Evolutionary conservation across 139 green algal genomes (phyloP), one percentile per base, ranked within the genome.

Genomic region (Chlamydomonas applanata): DNA sequence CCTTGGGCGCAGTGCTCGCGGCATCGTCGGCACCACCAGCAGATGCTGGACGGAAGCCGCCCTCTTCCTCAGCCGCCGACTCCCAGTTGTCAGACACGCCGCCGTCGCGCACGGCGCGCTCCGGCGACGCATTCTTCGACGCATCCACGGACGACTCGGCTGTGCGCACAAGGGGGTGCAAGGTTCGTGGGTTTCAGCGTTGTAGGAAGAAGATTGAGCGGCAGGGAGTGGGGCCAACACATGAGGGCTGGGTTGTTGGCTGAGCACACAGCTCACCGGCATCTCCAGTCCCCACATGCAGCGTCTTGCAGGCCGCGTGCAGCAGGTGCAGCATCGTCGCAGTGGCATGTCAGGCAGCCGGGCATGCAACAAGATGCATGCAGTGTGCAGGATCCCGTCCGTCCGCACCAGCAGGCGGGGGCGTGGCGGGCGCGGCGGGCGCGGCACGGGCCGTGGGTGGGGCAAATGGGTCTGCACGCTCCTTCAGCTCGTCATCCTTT

Each of bases 41-140:
- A 52, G 64, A 60, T 30, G 22, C 62, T 16, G 77, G 56, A 22
- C 30, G 44, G 59, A 54, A 63, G n/a, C 24, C 24, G 5, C 17
- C 32, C 4, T 49, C 46, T 61, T 71, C 61, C 40, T 75, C 74
- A 0, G 66, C 74, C 25, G 56, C 64, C 36, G 71, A 56, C 66
- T 80, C 74, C 74, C 74, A 80, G 59, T 75, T 64, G 33, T 80
- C 74, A 36, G 67, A 65, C 65, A 75, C 66, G 29, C 49, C 56
- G 45, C 65, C 71, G 1, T 40, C 45, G 2, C 56, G 22, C 17
- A 25, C 13, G 3, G 59, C 16, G 11, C 17, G 24, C 24, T 19
- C 11, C 13, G n/a, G 59, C 16, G 25, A 36, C 13, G 59, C 59
- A 66, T 19, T 34, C 25, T 40, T 19, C 3, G 3, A n/a, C 3